Conservation (phyloP, 2,329 filamentous ascomycete genomes). For the Samsoniella hepiali region DNA sequence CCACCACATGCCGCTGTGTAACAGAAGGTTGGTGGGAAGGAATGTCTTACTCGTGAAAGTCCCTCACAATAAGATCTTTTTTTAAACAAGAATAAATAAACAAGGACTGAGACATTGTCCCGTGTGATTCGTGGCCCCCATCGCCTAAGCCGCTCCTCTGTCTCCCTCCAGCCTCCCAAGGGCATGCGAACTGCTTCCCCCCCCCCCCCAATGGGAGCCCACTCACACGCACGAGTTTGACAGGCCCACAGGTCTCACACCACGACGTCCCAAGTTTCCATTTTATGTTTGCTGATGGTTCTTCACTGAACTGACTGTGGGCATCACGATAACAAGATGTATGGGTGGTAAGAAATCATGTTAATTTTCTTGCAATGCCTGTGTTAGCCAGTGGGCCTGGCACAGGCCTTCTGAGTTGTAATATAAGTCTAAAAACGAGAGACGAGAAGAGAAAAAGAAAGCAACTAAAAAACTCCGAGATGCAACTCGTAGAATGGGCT, state of each 20-base stretch:
- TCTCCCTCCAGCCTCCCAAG: not conserved
- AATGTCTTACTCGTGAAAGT: too few species aligned
- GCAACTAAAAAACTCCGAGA: not conserved
- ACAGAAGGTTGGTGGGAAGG: not conserved
- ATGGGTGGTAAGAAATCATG: not conserved
- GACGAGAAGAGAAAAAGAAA: not conserved
- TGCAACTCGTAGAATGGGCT: not conserved
- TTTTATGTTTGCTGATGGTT: too few species aligned
- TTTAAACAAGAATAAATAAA: not conserved
- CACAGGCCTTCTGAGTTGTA: not conserved
- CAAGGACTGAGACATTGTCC: not conserved
- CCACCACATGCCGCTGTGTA: not conserved
- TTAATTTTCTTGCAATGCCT: constrained; percentile 3
- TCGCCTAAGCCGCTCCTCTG: not conserved
- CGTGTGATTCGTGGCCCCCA: not conserved
- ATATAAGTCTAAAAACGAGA: not conserved
- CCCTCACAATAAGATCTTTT: too few species aligned
- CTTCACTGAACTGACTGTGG: too few species aligned
- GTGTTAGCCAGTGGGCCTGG: not conserved
- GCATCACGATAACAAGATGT: not conserved
- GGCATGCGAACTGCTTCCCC: not conserved
- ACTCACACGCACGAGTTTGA: too few species aligned
- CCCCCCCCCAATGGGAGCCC: not conserved
- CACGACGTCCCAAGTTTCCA: not conserved
- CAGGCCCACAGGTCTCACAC: not conserved